These are phyloP conservation scores for Neoboletus magnificus DNA, from an alignment of 768 basidiomycete genomes.

Conservation along the genomic window DNA sequence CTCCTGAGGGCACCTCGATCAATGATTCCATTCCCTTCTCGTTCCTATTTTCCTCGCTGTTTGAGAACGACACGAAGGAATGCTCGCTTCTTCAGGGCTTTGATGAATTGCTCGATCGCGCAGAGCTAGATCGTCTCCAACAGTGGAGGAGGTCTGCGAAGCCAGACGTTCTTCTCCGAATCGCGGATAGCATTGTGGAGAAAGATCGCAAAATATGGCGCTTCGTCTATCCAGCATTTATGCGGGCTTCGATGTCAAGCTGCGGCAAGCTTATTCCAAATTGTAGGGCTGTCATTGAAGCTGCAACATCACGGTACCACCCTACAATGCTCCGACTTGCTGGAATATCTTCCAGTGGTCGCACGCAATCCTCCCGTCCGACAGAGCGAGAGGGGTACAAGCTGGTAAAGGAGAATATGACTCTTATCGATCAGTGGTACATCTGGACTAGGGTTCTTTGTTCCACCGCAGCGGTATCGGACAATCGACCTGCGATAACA, in stretches of 20 bases:
- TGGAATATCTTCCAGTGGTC: constrained; percentile 57
- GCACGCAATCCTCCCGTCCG: constrained; percentile 38
- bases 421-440: constrained; percentile 73
- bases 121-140: constrained; percentile 57
- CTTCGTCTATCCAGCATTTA: constrained; percentile 63
- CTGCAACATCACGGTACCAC: constrained; percentile 68
- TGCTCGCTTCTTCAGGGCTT: constrained; percentile 54
- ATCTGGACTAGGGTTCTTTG: constrained; percentile 84
- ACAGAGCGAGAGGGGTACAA: constrained; percentile 53
- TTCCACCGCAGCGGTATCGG: constrained; percentile 69
- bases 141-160: constrained; percentile 62
- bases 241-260: constrained; percentile 53
- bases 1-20: constrained; percentile 29
- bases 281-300: constrained; percentile 65
- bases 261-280: constrained; percentile 42
- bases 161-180: constrained; percentile 56
- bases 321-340: constrained; percentile 69
- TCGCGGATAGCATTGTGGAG: constrained; percentile 68
- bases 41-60: constrained; percentile 46
- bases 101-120: constrained; percentile 62
- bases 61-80: constrained; percentile 49
- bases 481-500: constrained; percentile 53
- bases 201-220: constrained; percentile 74
- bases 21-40: constrained; percentile 27
- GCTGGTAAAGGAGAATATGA: constrained; percentile 53